A percentile compares a stretch with the other conserved stretches of the same genome.
phyloP scores from a whole-genome alignment of 1,284 basidiomycete species.

The Rhizoctonia solani region DNA sequence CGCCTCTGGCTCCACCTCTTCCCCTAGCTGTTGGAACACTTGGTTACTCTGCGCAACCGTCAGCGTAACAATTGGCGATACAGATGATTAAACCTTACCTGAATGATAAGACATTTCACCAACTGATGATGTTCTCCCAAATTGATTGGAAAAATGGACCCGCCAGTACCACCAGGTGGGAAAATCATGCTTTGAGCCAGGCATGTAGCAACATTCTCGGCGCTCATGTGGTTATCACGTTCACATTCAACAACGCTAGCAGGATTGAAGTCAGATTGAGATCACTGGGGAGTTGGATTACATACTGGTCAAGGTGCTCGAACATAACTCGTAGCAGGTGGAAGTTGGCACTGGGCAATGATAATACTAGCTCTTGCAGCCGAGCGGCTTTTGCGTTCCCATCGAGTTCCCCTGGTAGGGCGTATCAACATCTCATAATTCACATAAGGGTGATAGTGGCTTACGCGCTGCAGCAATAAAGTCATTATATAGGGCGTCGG shows the following conservation, averaged over 20 bases:
- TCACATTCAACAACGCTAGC: slow-evolving; percentile 79
- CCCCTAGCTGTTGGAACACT: slow-evolving; percentile 41
- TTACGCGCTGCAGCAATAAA: slow-evolving; percentile 72
- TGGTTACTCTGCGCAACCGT: slow-evolving; percentile 40
- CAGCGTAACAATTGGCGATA: background rate
- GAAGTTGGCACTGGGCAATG: slow-evolving; percentile 70
- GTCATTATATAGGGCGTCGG: slow-evolving; percentile 64
- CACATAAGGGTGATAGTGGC: slow-evolving; percentile 40
- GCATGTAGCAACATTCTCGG: slow-evolving; percentile 78
- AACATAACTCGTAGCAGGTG: slow-evolving; percentile 72
- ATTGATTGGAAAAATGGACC: slow-evolving; percentile 51
- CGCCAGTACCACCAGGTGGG: slow-evolving; percentile 65
- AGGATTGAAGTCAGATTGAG: slow-evolving; percentile 8
- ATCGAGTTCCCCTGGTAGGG: slow-evolving; percentile 60
- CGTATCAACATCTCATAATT: slow-evolving; percentile 31
- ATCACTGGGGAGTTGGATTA: slow-evolving; percentile 34
- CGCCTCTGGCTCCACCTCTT: no score
- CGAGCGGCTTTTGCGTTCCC: slow-evolving; percentile 65
- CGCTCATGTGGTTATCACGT: slow-evolving; percentile 83
- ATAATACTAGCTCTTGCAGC: slow-evolving; percentile 67
- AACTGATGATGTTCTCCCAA: slow-evolving; percentile 43
- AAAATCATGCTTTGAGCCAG: slow-evolving; percentile 72
- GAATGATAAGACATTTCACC: slow-evolving; percentile 75
- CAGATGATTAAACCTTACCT: slow-evolving; percentile 54
- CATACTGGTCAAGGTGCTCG: slow-evolving; percentile 79